A percentile compares a stretch with the other conserved stretches of the same genome.
Conservation (phyloP, 352 stramenopile genomes). For the Phytophthora sansomeana region DNA sequence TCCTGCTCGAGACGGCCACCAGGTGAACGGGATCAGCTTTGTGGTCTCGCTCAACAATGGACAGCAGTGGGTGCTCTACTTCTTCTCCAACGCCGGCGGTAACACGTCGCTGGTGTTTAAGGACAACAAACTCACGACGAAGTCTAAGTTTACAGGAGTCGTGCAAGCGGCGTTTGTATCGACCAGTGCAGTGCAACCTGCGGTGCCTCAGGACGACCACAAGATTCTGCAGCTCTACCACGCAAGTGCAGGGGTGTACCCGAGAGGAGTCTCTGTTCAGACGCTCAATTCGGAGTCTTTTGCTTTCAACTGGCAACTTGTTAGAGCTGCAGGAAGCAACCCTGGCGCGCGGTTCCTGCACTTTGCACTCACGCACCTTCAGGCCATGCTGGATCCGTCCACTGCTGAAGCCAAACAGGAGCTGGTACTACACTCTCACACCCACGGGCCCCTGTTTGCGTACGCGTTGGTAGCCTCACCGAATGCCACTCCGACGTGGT, state of each 20-base stretch:
- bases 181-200: slow-evolving; percentile 38
- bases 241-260: slow-evolving; percentile 62
- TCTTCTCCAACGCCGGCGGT: slow-evolving; percentile 45
- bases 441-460: slow-evolving; percentile 70
- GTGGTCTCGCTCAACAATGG: slow-evolving; percentile 80
- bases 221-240: slow-evolving; percentile 71
- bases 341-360: slow-evolving; percentile 58
- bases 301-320: slow-evolving; percentile 67
- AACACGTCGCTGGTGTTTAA: slow-evolving; percentile 46
- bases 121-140: slow-evolving; percentile 63
- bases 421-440: slow-evolving; percentile 77
- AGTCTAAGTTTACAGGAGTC: slow-evolving; percentile 61
- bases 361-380: slow-evolving; percentile 72
- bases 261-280: slow-evolving; percentile 27
- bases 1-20: slow-evolving; percentile 39
- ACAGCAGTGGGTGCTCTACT: slow-evolving; percentile 78
- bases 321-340: slow-evolving; percentile 31
- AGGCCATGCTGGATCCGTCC: slow-evolving; percentile 58
- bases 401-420: slow-evolving; percentile 51
- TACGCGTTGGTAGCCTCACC: slow-evolving; percentile 42
- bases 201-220: slow-evolving; percentile 31
- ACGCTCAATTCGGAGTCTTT: slow-evolving; percentile 52
- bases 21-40: slow-evolving; percentile 54
- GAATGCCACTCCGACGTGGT: slow-evolving; percentile 46
- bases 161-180: slow-evolving; percentile 75